Base-by-base conservation (phyloP, 768 basidiomycete species). In the Strobilomyces echinocephalus region DNA sequence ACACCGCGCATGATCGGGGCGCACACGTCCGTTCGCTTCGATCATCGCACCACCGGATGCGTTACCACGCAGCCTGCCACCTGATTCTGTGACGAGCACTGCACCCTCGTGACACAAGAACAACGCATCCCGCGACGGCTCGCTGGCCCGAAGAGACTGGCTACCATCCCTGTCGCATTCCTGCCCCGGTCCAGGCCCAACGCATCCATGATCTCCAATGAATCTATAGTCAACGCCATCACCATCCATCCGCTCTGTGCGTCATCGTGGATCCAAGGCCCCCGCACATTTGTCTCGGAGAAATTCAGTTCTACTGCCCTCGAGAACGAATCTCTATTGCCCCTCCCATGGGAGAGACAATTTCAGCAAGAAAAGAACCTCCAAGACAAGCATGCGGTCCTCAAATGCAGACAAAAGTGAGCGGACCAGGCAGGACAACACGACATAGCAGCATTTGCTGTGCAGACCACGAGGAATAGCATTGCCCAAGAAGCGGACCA, bases 251-350 rank as follows among this genome's bases (percentile, higher is more conserved):
- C 44, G 36, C 59, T 66, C 56, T 49, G 69, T 72, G 46, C 57
- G 50, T 63, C n/a, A 44, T 65, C 62, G 18, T 11, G 42, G 38
- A n/a, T 38, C 48, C 20, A 30, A 43, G 43, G 48, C 3, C 14
- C 31, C 62, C 49, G 21, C 54, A 50, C 61, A 33, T 26, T 35
- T 50, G 42, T 59, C 59, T 54, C 56, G 31, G 59, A 69, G 61
- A 57, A 66, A 67, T 53, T 64, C 60, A 54, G 60, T 58, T 54
- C 54, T 55, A 52, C 64, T 68, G 72, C 65, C 68, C 72, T 74
- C 75, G 79, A 82, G 81, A 78, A 74, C 78, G 66, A 79, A 76
- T 78, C 80, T 80, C 79, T 81, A 63, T 77, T 78, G 69, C 60
- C 69, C 65, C 62, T 72, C 77, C 77, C 76, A 61, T 36, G 61